These are phyloP conservation scores for Triticum dicoccoides DNA, from an alignment of 176 grass and related monocot genomes.

Conservation along the genomic window DNA sequence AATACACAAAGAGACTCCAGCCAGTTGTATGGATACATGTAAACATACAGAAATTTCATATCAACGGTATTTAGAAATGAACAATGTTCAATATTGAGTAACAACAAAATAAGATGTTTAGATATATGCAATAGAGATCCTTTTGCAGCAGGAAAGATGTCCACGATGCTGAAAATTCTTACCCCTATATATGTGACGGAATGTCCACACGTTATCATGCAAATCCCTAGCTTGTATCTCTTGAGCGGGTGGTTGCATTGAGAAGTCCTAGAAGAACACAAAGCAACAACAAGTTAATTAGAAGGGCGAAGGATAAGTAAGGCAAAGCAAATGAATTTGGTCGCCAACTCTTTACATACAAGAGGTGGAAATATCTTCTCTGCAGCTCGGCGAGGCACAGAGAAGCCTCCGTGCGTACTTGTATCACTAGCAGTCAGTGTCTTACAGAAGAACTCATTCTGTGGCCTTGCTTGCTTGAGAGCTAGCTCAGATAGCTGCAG, in stretches of 20 bases:
- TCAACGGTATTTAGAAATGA: background rate
- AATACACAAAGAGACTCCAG: no score
- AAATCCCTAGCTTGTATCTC: slow-evolving; percentile 71
- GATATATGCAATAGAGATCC: background rate
- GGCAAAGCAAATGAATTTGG: slow-evolving; percentile 3
- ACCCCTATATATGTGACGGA: slow-evolving; percentile 74
- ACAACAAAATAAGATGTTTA: background rate
- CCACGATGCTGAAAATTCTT: slow-evolving; percentile 2
- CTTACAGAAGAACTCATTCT: slow-evolving; percentile 73
- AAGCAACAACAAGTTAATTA: background rate
- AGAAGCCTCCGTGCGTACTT: slow-evolving; percentile 75
- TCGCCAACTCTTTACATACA: slow-evolving; percentile 19
- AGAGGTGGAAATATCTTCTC: slow-evolving; percentile 70
- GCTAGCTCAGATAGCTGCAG: slow-evolving; percentile 58
- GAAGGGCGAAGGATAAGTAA: background rate
- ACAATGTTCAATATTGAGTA: background rate
- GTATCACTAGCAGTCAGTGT: slow-evolving; percentile 75
- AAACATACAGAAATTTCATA: background rate
- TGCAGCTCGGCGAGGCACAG: slow-evolving; percentile 62
- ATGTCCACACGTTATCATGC: slow-evolving; percentile 63
- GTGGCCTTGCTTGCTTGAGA: slow-evolving; percentile 54
- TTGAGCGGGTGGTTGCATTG: slow-evolving; percentile 62
- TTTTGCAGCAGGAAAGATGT: background rate
- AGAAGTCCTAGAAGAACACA: slow-evolving; percentile 54
- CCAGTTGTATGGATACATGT: background rate